Conservation (phyloP, 495 filamentous ascomycete species). For the Rusavskia elegans region DNA sequence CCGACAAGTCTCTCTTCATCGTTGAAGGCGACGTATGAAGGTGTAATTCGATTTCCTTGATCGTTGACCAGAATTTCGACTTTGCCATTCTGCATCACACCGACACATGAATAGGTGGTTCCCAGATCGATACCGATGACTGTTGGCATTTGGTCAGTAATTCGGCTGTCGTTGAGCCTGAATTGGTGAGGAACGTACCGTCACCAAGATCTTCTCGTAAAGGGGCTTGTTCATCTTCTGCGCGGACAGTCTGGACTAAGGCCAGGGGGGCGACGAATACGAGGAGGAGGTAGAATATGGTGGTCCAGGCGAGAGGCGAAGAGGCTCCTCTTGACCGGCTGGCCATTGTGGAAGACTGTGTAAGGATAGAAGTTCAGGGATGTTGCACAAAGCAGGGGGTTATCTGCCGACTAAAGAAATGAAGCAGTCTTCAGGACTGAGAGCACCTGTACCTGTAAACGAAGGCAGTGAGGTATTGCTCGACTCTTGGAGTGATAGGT, state of each 20-base stretch:
- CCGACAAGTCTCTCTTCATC: slow-evolving; percentile 94
- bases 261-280: slow-evolving; percentile 62
- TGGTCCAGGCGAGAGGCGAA: slow-evolving; percentile 47
- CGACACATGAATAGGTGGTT: slow-evolving; percentile 98
- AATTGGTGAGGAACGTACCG: slow-evolving; percentile 21
- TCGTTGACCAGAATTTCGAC: slow-evolving; percentile 96
- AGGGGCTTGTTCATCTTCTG: slow-evolving; percentile 49
- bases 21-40: slow-evolving; percentile 96
- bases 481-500: not conserved
- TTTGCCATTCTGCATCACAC: slow-evolving; percentile 97
- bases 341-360: slow-evolving; percentile 23
- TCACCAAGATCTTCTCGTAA: slow-evolving; percentile 64
- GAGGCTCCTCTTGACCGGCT: slow-evolving; percentile 27
- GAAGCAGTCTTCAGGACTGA: not conserved
- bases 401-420: not conserved
- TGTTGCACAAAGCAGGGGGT: not conserved
- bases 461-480: not conserved
- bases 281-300: slow-evolving; percentile 70
- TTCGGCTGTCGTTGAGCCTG: not conserved
- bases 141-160: slow-evolving; percentile 10
- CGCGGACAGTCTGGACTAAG: slow-evolving; percentile 58
- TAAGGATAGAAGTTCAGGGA: not conserved
- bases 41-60: slow-evolving; percentile 98
- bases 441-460: not conserved
- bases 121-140: slow-evolving; percentile 98